A percentile compares a stretch with the other conserved stretches of the same genome.
Evolutionary conservation across 345 rosid genomes (phyloP).

Genomic region (Populus alba): DNA sequence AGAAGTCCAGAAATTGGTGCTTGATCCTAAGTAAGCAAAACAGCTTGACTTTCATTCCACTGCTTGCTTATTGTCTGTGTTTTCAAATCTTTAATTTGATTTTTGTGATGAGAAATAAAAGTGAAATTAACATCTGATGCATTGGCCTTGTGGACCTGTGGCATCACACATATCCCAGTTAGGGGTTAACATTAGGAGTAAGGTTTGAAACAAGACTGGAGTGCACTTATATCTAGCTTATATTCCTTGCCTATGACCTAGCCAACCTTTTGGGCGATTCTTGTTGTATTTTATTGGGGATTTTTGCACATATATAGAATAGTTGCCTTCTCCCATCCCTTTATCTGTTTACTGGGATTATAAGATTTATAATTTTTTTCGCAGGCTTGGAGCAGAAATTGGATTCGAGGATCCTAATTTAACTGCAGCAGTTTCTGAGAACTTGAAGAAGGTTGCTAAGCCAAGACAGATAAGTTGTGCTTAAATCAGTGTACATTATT

Average conservation of each 20-base stretch:
- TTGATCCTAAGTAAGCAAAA: slow-evolving; percentile 78
- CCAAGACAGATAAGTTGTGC: slow-evolving; percentile 58
- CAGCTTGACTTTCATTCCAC: not conserved
- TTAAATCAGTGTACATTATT: slow-evolving; percentile 42
- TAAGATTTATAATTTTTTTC: slow-evolving; percentile 4
- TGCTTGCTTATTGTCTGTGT: not conserved
- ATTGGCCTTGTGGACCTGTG: not conserved
- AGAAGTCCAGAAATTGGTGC: slow-evolving; percentile 91
- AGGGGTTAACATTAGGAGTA: not conserved
- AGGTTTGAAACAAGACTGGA: not conserved
- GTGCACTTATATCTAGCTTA: not conserved
- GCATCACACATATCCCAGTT: not conserved
- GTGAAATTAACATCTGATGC: not conserved
- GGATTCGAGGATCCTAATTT: slow-evolving; percentile 83
- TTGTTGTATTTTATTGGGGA: not conserved
- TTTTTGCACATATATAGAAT: not conserved
- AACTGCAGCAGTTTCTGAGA: slow-evolving; percentile 68
- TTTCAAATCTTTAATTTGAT: not conserved
- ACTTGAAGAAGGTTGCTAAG: slow-evolving; percentile 66
- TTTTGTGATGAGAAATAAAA: not conserved
- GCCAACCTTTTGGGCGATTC: not conserved
- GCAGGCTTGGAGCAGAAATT: slow-evolving; percentile 73
- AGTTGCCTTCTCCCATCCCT: not conserved
- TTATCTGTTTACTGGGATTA: not conserved
- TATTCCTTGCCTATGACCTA: not conserved